Percentiles rank a stretch among this genome's conserved stretches.
Evolutionary conservation across 805 yeast genomes (phyloP).

Genomic region (Teunomyces lycoperdinae): DNA sequence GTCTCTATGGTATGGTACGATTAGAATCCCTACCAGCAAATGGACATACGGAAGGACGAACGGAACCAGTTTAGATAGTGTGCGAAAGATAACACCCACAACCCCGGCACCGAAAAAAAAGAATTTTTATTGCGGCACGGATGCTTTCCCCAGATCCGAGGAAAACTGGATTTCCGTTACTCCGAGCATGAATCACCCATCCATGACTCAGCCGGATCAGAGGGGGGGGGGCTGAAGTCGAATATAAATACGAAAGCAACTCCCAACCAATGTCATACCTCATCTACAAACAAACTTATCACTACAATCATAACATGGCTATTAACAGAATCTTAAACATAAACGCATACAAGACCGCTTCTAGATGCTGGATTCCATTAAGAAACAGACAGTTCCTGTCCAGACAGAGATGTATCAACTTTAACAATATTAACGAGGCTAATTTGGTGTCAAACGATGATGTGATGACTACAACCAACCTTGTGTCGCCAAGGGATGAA

Average conservation of each 20-base stretch:
- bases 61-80: background rate
- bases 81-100: background rate
- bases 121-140: background rate
- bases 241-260: background rate
- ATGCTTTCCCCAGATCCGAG: constrained; percentile 4
- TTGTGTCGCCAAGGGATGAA: constrained; percentile 9
- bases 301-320: background rate
- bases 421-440: constrained; percentile 29
- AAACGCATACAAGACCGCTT: constrained; percentile 36
- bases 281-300: background rate
- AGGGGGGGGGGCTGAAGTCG: background rate
- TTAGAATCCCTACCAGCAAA: background rate
- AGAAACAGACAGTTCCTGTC: constrained; percentile 35
- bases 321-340: constrained; percentile 1
- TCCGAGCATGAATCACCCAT: constrained; percentile 2
- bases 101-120: background rate
- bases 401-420: constrained; percentile 32
- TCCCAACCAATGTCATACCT: background rate
- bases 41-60: constrained; percentile 4
- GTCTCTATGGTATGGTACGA: background rate
- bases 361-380: constrained; percentile 42
- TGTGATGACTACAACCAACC: constrained; percentile 17
- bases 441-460: constrained; percentile 36
- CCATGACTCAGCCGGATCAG: constrained; percentile 1
- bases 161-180: background rate